Conservation (phyloP, 1,139 yeast species). For the Spathaspora jeffriesii region DNA sequence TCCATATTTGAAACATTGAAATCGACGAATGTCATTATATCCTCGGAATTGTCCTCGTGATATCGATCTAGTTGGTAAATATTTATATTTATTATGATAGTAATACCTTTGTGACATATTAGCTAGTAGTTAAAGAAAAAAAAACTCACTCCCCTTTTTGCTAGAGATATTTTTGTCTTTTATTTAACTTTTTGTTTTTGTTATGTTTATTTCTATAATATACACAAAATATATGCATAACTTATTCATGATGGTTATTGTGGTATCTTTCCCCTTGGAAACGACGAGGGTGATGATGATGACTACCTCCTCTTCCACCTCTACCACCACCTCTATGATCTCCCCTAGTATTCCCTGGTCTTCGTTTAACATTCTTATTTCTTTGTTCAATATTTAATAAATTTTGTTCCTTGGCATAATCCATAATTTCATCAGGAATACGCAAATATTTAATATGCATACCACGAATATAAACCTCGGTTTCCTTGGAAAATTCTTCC, state of each 20-base stretch:
- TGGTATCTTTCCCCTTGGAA: constrained; percentile 2
- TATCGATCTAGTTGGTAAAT: constrained; percentile 6
- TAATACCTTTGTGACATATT: not conserved
- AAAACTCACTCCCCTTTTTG: not conserved
- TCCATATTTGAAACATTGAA: constrained; percentile 10
- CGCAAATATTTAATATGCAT: constrained; percentile 58
- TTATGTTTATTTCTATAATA: not conserved
- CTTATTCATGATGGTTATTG: not conserved
- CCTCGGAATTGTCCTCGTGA: constrained; percentile 14
- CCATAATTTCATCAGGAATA: constrained; percentile 64
- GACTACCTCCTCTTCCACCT: constrained; percentile 1
- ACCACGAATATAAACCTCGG: constrained; percentile 86
- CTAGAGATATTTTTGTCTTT: not conserved
- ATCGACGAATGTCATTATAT: constrained; percentile 13
- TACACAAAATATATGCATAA: not conserved
- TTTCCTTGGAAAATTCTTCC: constrained; percentile 63
- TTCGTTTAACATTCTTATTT: constrained; percentile 48
- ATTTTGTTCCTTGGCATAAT: constrained; percentile 73
- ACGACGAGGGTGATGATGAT: not conserved
- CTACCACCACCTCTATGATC: constrained; percentile 7
- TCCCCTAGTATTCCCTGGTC: constrained; percentile 20
- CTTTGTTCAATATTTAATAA: constrained; percentile 55
- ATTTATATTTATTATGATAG: constrained; percentile 1
- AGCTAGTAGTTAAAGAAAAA: not conserved
- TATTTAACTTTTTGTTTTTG: not conserved